These are phyloP conservation scores for Erythrobasidium hasegawianum DNA, from an alignment of 1,284 basidiomycete species.

Conservation along the genomic window DNA sequence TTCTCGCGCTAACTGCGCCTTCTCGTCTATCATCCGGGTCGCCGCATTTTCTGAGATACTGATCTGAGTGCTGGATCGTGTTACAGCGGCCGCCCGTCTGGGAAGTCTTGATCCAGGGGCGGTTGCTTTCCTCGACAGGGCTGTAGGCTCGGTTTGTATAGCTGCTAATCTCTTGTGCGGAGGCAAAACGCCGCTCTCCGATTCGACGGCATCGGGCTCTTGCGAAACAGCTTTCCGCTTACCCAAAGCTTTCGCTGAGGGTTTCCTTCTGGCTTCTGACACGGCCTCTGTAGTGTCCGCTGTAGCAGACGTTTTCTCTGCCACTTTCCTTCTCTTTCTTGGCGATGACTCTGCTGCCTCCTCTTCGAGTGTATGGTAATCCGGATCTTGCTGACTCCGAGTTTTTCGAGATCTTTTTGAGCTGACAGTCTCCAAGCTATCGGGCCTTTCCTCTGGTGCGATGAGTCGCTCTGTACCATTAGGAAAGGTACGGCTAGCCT, in stretches of 20 bases:
- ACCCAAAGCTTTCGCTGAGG: slow-evolving; percentile 15
- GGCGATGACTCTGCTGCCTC: neutral
- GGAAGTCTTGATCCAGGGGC: too few relatives aligned
- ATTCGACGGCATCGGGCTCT: neutral
- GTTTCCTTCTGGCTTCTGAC: neutral
- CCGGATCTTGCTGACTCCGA: neutral
- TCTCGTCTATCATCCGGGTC: too few relatives aligned
- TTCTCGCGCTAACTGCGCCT: too few relatives aligned
- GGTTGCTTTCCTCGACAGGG: too few relatives aligned
- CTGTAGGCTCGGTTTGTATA: too few relatives aligned
- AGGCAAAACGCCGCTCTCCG: too few relatives aligned
- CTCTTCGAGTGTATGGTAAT: neutral
- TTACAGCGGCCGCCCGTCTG: too few relatives aligned
- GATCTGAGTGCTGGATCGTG: too few relatives aligned
- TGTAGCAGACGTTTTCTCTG: neutral
- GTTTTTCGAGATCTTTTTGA: neutral
- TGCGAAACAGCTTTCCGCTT: slow-evolving; percentile 9
- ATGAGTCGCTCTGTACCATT: neutral
- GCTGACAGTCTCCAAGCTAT: neutral
- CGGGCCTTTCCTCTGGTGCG: neutral
- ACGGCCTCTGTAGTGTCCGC: too few relatives aligned
- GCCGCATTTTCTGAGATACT: too few relatives aligned
- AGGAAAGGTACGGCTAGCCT: neutral
- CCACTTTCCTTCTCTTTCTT: neutral
- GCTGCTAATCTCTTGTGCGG: too few relatives aligned